Conservation (phyloP, 805 yeast genomes). For the Metschnikowia hibisci region DNA sequence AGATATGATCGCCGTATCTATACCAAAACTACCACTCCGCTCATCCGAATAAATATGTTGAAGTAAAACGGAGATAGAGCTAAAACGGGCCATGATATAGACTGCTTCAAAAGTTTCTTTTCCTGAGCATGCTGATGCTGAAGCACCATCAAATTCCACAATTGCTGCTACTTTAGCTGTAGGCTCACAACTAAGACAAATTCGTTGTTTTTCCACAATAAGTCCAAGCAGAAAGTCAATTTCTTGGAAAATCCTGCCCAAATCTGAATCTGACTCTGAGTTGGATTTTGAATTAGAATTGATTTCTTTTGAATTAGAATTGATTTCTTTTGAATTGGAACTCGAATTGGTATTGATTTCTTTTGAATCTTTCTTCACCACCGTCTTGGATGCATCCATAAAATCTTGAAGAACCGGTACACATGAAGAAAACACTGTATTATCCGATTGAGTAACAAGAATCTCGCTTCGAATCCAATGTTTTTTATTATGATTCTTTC, state of each 20-base stretch:
- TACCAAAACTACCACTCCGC: slow-evolving; percentile 65
- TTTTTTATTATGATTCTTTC: slow-evolving; percentile 29
- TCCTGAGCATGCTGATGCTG: slow-evolving; percentile 52
- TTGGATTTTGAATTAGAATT: slow-evolving; percentile 17
- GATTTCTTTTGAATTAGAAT: neutral
- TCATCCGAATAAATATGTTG: slow-evolving; percentile 92
- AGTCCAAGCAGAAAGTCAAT: slow-evolving; percentile 62
- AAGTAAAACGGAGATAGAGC: slow-evolving; percentile 62
- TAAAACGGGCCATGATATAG: slow-evolving; percentile 35
- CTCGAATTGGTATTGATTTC: neutral
- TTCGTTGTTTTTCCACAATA: slow-evolving; percentile 64
- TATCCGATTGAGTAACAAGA: slow-evolving; percentile 64
- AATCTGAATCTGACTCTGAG: no score
- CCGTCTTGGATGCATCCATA: slow-evolving; percentile 43
- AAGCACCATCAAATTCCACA: slow-evolving; percentile 68
- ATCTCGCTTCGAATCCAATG: slow-evolving; percentile 51
- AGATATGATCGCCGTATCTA: slow-evolving; percentile 45
- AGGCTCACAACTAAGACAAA: slow-evolving; percentile 87
- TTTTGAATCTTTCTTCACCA: slow-evolving; percentile 34
- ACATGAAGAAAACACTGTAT: slow-evolving; percentile 65
- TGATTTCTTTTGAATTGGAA: slow-evolving; percentile 16
- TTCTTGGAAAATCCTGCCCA: slow-evolving; percentile 41
- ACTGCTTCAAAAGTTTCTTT: slow-evolving; percentile 9
- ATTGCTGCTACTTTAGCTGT: slow-evolving; percentile 88
- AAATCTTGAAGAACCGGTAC: slow-evolving; percentile 73